Base-by-base conservation (phyloP, 441 rosid species). In the Aquilaria agallochum region DNA sequence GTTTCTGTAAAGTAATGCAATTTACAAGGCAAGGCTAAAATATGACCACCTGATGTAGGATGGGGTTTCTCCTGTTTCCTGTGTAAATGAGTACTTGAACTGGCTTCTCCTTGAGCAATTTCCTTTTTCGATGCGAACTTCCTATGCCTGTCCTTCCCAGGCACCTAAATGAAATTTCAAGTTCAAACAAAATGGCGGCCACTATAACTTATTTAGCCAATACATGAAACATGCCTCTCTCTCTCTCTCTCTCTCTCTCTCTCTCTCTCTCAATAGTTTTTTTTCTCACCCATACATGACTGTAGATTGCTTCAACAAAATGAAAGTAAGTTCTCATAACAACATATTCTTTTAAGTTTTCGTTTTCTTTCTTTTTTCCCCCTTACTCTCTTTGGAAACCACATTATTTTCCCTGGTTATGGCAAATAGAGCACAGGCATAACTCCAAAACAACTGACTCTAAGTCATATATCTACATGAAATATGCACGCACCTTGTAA, bases 401-500 rank as follows among this genome's bases (percentile, higher is more conserved):
- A 20, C 27, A 20, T 20, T 20, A 1, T 20, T 20, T 20, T 20
- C 27, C 27, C 27, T 20, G 27, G 27, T 20, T 20, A 20, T 20
- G 27, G 27, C 27, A 20, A 20, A 20, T 0, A 20, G 5, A 40
- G 45, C 7, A 40, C 45, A 40, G 9, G 45, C 45, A 40, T 7
- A 40, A 27, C 3, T 8, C 9, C 48, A 52, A 36, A 27, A 33
- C 6, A 63, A 31, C 20, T 27, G 45, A 40, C 9, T 40, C 44
- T 40, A 40, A 9, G 44, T 40, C 44, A 40, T 40, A 40, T 40
- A 40, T 3, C 44, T 5, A 6, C 44, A 40, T 40, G 44, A 4
- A 63, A 60, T 8, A 50, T n/a, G 31, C 5, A 54, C 59, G 55
- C 64, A 72, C 80, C 75, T 69, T 69, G 36, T 50, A 14, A 48